Evolutionary conservation across 768 basidiomycete genomes (phyloP), one percentile per base, ranked within the genome.

Genomic region (Paxillus ammoniavirescens): DNA sequence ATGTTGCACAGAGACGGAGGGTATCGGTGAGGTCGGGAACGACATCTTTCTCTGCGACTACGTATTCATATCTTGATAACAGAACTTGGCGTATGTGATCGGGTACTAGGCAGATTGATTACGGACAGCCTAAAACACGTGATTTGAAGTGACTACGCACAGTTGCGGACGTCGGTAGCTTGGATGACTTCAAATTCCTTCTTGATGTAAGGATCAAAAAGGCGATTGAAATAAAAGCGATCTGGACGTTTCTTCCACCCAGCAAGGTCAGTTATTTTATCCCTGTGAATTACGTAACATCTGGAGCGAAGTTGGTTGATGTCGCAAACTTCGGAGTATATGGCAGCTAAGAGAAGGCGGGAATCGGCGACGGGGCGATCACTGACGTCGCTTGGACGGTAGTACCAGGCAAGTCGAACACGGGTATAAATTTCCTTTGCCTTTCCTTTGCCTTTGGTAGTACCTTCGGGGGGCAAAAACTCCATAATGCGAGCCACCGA

Each of bases 121-220:
- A 53, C 26, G 53, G 36, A 52, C 51, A 56, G 55, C 26, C 12
- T 33, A 37, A 61, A 61, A 54, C 43, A 57, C 58, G 65, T 65
- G 55, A 58, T 53, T 55, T 53, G 52, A 60, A 57, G 59, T 23
- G 50, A 40, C 58, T 53, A 59, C 93, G 66, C 69, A 98, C 96
- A 75, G 70, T 99, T 99, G 53, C 87, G 83, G 56, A 97, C 87
- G 63, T 87, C 90, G 38, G 82, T 81, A 30, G 92, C 82, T 55
- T 89, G 86, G 49, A 99, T 87, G 61, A 98, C 89, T 69, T 98
- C 97, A 71, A 96, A 98, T 73, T 98, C 95, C 71, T 91, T 91
- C 77, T 96, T 94, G 73, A 98, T 92, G 72, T 96, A 98, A 49
- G 94, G 93, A 75, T 98, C 96, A 68, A 96, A 99, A 28, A 98